Evolutionary conservation across 164 flowering plant genomes (phyloP), one percentile per base, ranked within the genome.

Genomic region (Tetracentron sinense): DNA sequence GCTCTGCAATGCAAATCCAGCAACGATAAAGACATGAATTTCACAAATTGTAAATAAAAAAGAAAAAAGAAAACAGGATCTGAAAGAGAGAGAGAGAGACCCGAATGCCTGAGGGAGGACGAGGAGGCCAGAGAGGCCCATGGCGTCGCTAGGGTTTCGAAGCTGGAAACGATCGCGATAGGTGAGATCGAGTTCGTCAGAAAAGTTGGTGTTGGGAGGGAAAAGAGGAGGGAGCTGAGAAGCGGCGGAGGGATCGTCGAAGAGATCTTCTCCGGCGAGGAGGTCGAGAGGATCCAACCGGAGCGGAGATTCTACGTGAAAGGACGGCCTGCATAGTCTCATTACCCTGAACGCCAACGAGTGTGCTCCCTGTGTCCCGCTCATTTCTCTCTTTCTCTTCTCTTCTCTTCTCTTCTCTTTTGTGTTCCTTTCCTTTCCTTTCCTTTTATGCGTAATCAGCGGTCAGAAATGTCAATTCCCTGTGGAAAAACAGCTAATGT

Each of bases 101-200:
- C 97, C 97, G 72, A 94, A 94, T 46, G 97, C 74, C 52, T 94
- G 99, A 16, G 99, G 97, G 62, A 91, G 94, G 49, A 91, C 83
- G 67, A 91, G 92, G 66, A 89, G 88, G 70, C 95, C 97, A 42
- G 96, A 80, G 72, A 93, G 83, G 64, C 97, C 97, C 66, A 88
- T 73, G 51, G 96, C 74, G 33, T 85, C 91, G 60, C 80, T 57
- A 57, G 88, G 79, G 63, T 86, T 74, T 31, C 55, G 64, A 62
- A 87, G 89, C 64, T 84, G 77, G 75, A 81, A 87, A 42, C 98
- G 65, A 73, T 73, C 56, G 70, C 89, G 83, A 77, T 79, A 94
- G 57, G 75, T 74, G 72, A 79, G 90, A 80, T 88, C 95, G 54
- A 78, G 49, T 54, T 71, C 75, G 61, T 5, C 10, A 11, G 77